Evolutionary conservation across 306 rosid species (phyloP), one percentile per base, ranked within the genome.

Genomic region (Rubus parviflorus): DNA sequence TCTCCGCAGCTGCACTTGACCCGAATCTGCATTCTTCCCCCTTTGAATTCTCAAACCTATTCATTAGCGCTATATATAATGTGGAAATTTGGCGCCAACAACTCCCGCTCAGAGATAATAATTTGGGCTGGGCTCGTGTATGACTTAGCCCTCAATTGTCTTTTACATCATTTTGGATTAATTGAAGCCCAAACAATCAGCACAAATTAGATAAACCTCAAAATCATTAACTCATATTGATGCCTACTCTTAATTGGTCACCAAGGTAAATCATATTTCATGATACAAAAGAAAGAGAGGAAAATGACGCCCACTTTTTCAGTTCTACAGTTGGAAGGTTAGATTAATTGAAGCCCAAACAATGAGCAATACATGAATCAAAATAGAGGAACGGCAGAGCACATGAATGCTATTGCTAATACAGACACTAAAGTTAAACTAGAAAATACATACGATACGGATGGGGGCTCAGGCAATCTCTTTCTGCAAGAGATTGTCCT

Each of bases 1-100:
- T 82, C 89, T 84, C 89, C 90, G 43, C 96, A 93, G 15, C 68
- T 81, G 77, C 97, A 91, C 78, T 77, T 86, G 73, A 91, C 75
- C 23, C 87, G 87, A 75, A 93, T 93, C 87, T 91, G 85, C 95
- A 93, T 87, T 77, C 38, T 68, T 38, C 48, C 17, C 16, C 13
- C 37, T 8, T 66, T 72, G n/a, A 40, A n/a, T 38, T n/a, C 53
- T 68, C 53, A 20, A 41, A 25, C 19, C 16, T 8, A 35, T 37
- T 37, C 45, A 14, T 16, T 8, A 4, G 16, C 53, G n/a, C 23
- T 19, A 7, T 40, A 65, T 65, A 19, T 19, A 7, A 9, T 2
- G 4, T 70, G 62, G 46, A n/a, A 5, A 38, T 17, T 53, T 52
- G 75, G 64, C 64, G 75, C 64, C 35, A 71, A 51, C 11, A 11